Base-by-base conservation (phyloP, 139 green algal genomes). In the Volvox reticuliferus region DNA sequence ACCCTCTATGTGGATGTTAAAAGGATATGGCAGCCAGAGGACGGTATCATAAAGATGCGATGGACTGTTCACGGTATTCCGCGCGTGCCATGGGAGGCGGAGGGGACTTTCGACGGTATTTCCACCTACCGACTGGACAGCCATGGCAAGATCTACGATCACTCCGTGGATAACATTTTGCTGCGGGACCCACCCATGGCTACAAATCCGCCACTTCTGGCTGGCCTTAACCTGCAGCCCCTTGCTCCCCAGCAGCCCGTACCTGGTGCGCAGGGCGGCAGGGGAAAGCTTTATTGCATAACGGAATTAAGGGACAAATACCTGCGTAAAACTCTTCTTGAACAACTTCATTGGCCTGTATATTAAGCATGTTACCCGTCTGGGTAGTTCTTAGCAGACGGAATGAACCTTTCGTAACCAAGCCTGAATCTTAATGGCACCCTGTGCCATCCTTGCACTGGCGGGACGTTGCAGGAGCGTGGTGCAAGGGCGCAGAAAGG, bases 101-200 rank as follows among this genome's bases (percentile, higher is more conserved):
- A 98, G 89, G 97, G 96, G 82, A 92, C 91, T 0, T 99, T 99
- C 93, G 98, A 99, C 63, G 98, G 98, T 76, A 96, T 98, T 62
- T 98, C 95, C 12, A 95, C 95, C 18, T 99, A 99, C 96, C 98
- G 98, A 88, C 94, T 99, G 69, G 98, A 99, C 93, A 88, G 80
- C 69, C 61, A 93, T 24, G 92, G 92, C 44, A 89, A 95, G 50
- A 98, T 99, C 35, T 99, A 99, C 82, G 96, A 99, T 95, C 98
- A 99, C 92, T 77, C 73, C 28, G 94, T 98, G 62, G 92, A 96
- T 82, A 98, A 99, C 65, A 91, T 99, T 50, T 93, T 98, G 61
- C 90, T 99, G 91, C 79, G 92, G 35, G 93, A 93, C 71, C 91
- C 91, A 16, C 91, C 91, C 12, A 91, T 91, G 91, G 61, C 78